phyloP scores from a whole-genome alignment of 345 rosid genomes.

The Bretschneidera sinensis region DNA sequence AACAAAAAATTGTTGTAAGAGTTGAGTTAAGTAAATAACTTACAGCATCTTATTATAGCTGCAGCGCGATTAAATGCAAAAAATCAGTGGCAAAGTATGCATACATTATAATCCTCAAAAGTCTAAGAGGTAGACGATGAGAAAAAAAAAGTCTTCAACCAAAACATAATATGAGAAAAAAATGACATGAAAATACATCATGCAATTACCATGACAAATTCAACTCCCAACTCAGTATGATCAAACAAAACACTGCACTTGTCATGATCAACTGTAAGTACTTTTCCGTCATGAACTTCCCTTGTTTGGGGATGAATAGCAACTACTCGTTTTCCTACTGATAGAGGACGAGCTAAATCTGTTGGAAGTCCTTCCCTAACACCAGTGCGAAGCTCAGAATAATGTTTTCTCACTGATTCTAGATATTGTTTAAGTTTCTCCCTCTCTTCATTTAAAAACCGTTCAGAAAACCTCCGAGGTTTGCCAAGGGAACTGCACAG shows the following conservation, averaged over 20 bases:
- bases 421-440: conserved; percentile 85
- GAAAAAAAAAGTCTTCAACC: no score
- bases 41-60: not conserved
- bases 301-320: conserved; percentile 89
- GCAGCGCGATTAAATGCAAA: not conserved
- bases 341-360: conserved; percentile 83
- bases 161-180: no score
- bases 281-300: conserved; percentile 84
- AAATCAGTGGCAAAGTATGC: not conserved
- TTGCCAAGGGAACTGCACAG: conserved; percentile 91
- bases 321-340: conserved; percentile 82
- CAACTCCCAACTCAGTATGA: conserved; percentile 74
- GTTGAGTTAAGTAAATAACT: not conserved
- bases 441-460: conserved; percentile 75
- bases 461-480: conserved; percentile 89
- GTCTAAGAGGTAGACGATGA: no score
- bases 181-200: no score
- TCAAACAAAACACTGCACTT: conserved; percentile 83
- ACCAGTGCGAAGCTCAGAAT: conserved; percentile 73
- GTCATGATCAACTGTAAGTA: conserved; percentile 83
- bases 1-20: no score
- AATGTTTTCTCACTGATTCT: conserved; percentile 83
- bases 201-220: conserved; percentile 73
- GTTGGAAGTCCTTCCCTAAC: conserved; percentile 86
- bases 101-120: no score